A percentile compares a stretch with the other conserved stretches of the same genome.
Conservation (phyloP, 352 stramenopile species). For the Thalassiosira sp. region DNA sequence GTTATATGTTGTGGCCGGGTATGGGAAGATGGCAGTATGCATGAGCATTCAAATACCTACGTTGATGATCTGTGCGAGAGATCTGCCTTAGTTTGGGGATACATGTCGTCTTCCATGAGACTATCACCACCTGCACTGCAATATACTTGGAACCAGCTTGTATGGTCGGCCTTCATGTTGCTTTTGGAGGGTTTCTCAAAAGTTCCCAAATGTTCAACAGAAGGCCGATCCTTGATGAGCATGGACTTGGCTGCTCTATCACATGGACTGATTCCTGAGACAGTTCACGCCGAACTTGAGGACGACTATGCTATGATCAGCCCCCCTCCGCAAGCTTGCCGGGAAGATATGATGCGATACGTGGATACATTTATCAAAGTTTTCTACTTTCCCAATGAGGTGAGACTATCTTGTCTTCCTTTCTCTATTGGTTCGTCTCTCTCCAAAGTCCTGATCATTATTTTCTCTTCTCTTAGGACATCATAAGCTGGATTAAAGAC, state of each 20-base stretch:
- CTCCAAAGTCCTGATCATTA: background rate
- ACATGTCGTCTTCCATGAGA: constrained; percentile 45
- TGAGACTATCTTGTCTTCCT: constrained; percentile 37
- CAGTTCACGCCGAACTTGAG: constrained; percentile 54
- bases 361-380: constrained; percentile 82
- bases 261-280: constrained; percentile 66
- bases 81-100: constrained; percentile 59
- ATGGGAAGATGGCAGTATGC: constrained; percentile 67
- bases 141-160: constrained; percentile 60
- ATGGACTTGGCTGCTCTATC: constrained; percentile 92
- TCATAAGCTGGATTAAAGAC: constrained; percentile 65
- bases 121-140: constrained; percentile 46
- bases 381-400: constrained; percentile 76
- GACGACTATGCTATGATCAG: constrained; percentile 42
- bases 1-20: constrained; percentile 53
- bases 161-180: constrained; percentile 61
- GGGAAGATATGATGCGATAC: constrained; percentile 60
- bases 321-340: constrained; percentile 21
- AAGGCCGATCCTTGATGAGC: constrained; percentile 94
- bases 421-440: background rate
- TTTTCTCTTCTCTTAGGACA: constrained; percentile 40
- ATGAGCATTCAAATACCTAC: constrained; percentile 77
- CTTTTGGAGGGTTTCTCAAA: constrained; percentile 90
- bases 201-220: constrained; percentile 89
- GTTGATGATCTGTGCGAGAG: constrained; percentile 69